Percentiles rank a stretch among this genome's conserved stretches.
These are phyloP conservation scores for Curvularia verruculosa DNA, from an alignment of 2,329 filamentous ascomycete genomes.

Conservation along the genomic window DNA sequence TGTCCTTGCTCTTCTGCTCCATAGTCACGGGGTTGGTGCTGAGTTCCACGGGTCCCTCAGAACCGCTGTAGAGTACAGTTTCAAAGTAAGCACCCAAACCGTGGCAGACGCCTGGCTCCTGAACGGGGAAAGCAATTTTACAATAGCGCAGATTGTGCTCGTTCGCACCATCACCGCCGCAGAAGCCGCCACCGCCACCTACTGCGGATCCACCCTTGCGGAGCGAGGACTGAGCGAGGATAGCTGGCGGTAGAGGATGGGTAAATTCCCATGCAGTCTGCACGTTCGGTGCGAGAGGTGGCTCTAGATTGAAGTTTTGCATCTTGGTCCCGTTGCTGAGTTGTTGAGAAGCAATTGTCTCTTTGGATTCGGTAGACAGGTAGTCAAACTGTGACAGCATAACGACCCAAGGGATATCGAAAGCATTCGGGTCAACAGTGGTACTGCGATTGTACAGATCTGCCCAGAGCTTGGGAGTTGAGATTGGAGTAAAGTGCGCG, in stretches of 20 bases:
- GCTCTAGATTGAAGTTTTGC: slow-evolving; percentile 41
- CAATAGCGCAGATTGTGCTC: slow-evolving; percentile 88
- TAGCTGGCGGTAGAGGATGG: slow-evolving; percentile 70
- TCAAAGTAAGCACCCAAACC: slow-evolving; percentile 96
- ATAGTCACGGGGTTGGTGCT: slow-evolving; percentile 93
- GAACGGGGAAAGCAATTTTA: slow-evolving; percentile 77
- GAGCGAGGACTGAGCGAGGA: slow-evolving; percentile 62
- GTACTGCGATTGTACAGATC: slow-evolving; percentile 72
- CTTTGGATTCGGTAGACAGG: slow-evolving; percentile 64
- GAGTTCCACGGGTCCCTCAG: slow-evolving; percentile 72
- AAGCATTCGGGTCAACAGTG: slow-evolving; percentile 69
- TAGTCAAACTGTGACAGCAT: slow-evolving; percentile 90
- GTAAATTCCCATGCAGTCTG: slow-evolving; percentile 81
- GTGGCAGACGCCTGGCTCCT: slow-evolving; percentile 82
- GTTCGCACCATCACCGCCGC: slow-evolving; percentile 79
- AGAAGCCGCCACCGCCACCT: slow-evolving; percentile 74
- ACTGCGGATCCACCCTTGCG: slow-evolving; percentile 68
- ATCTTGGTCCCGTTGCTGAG: slow-evolving; percentile 50
- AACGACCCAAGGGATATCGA: slow-evolving; percentile 93
- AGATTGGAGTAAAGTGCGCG: slow-evolving; percentile 89
- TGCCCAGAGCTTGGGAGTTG: slow-evolving; percentile 81
- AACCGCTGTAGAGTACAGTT: slow-evolving; percentile 80
- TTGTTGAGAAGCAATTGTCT: slow-evolving; percentile 55
- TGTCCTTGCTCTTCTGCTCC: slow-evolving; percentile 89
- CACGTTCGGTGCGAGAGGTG: slow-evolving; percentile 57